Evolutionary conservation across 495 filamentous ascomycete genomes (phyloP), one percentile per base, ranked within the genome.

Genomic region (Talaromyces thailandensis): DNA sequence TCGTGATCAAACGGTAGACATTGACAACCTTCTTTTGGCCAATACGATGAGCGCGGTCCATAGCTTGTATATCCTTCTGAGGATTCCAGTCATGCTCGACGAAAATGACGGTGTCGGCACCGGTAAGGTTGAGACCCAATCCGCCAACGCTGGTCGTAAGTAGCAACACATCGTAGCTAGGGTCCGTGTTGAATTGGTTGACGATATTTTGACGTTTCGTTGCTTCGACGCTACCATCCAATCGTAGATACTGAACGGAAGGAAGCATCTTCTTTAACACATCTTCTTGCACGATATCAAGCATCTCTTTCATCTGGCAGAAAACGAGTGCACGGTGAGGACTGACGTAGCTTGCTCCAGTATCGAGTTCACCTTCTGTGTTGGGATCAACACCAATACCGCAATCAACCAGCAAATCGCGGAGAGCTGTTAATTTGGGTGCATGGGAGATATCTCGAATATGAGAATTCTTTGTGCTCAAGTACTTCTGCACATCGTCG

Each of bases 11-110:
- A 24, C 94, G 90, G 73, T 98, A 98, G n/a, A 98, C 94, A 71
- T 98, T 98, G 62, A 98, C 94, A 21, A 97, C 93, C 80, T 97
- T 97, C 87, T 97, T 97, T 79, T 98, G 94, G 4, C 94, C 94
- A 66, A 98, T 98, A 67, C 94, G 87, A 77, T 98, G 94, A 9
- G 95, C 94, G 55, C 94, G 92, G 70, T 98, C 94, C 94, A 98
- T 98, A 66, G 94, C 94, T 72, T 98, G 94, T 66, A 98, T 83
- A 75, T 98, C 94, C 74, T 96, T 96, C 71, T 98, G 95, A 32
- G 94, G 94, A 70, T 98, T 98, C 94, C 94, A 98, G 73, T 98
- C 94, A 73, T 98, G 94, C 75, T 98, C 94, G 26, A 98, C 95
- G 69, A 98, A 98, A 65, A 98, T 98, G 65, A 98, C 94, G 0